Percentiles rank a stretch among this genome's conserved stretches.
Evolutionary conservation across 73 alveolate species (phyloP).

Genomic region (Paramecium caudatum): DNA sequence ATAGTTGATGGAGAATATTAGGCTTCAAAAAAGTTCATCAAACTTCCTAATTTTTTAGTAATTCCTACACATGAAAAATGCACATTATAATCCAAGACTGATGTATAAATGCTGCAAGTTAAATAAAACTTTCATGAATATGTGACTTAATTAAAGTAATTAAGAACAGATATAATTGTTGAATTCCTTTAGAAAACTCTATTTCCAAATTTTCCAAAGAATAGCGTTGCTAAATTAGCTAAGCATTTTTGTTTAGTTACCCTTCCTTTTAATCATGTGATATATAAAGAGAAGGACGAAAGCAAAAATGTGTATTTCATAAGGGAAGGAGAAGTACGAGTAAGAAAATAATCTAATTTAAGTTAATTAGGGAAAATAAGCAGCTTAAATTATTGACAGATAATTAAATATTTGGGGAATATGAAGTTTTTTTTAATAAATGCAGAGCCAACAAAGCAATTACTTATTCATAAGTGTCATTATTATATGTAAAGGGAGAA

Average conservation of each 20-base stretch:
- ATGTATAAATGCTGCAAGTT: background rate
- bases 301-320: conserved; percentile 3
- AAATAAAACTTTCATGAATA: background rate
- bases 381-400: background rate
- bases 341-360: background rate
- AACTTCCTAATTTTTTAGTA: background rate
- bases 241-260: background rate
- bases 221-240: conserved; percentile 8
- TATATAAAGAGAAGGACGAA: conserved; percentile 6
- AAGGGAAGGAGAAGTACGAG: conserved; percentile 18
- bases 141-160: background rate
- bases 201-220: conserved; percentile 12
- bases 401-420: conserved; percentile 48
- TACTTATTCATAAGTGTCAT: background rate
- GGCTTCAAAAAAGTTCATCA: background rate
- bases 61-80: conserved; percentile 21
- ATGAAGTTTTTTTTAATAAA: conserved; percentile 39
- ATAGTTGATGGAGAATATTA: conserved; percentile 10
- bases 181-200: conserved; percentile 15
- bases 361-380: background rate
- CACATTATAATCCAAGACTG: background rate
- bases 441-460: background rate
- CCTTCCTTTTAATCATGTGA: conserved; percentile 32
- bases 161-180: background rate
- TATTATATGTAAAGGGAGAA: background rate